A percentile compares a stretch with the other conserved stretches of the same genome.
These are phyloP conservation scores for Gypsophila paniculata DNA, from an alignment of 179 eudicot species.

Conservation along the genomic window DNA sequence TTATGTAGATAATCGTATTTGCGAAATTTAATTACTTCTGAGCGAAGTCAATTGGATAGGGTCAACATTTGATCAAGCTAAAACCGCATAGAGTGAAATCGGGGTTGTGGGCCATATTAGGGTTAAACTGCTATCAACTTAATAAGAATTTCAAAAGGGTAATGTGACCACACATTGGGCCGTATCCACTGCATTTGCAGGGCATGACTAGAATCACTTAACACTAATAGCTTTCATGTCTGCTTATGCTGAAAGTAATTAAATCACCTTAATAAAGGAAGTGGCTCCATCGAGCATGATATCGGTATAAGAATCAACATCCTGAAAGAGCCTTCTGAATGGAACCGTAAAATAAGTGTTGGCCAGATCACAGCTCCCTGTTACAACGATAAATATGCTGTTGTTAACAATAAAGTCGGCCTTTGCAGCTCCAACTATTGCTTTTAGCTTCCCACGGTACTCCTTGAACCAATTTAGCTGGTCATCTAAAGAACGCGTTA, in stretches of 20 bases:
- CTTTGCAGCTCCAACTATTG: constrained; percentile 33
- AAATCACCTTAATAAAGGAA: constrained; percentile 29
- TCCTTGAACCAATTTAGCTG: constrained; percentile 44
- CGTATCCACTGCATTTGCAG: too few relatives aligned
- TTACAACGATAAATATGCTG: constrained; percentile 33
- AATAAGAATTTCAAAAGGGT: too few relatives aligned
- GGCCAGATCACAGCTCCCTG: constrained; percentile 47
- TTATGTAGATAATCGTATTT: too few relatives aligned
- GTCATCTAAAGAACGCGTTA: constrained; percentile 30
- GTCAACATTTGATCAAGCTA: too few relatives aligned
- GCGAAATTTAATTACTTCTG: background rate
- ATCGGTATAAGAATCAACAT: constrained; percentile 18
- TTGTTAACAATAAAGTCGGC: constrained; percentile 30
- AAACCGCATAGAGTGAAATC: too few relatives aligned
- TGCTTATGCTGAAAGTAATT: background rate
- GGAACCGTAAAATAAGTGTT: constrained; percentile 40
- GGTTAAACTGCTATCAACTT: too few relatives aligned
- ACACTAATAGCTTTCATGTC: too few relatives aligned
- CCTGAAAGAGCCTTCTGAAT: constrained; percentile 1
- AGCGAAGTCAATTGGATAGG: too few relatives aligned
- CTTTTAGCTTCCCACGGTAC: constrained; percentile 33
- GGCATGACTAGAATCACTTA: too few relatives aligned
- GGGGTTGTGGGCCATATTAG: too few relatives aligned
- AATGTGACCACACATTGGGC: too few relatives aligned
- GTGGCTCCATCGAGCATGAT: background rate